Conservation (phyloP, 495 filamentous ascomycete genomes). For the Penicillium psychrofluorescens region DNA sequence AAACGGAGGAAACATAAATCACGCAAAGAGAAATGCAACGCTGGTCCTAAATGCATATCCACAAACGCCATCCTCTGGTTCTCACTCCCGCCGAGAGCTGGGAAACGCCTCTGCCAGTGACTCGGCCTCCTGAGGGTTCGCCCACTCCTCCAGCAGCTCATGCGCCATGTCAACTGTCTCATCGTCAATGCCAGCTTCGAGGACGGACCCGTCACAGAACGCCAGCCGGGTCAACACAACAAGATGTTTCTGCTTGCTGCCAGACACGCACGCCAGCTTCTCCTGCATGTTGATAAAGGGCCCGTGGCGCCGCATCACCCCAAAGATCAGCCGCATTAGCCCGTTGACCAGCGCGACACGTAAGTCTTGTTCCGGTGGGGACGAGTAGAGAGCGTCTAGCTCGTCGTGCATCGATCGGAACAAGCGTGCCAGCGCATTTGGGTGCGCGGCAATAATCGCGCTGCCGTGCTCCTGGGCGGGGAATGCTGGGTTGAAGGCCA, state of each 20-base stretch:
- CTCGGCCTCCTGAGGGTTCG: conserved; percentile 66
- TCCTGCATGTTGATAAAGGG: conserved; percentile 44
- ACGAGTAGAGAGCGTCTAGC: conserved; percentile 53
- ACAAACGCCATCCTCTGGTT: background rate
- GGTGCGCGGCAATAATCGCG: conserved; percentile 45
- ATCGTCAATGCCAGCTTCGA: conserved; percentile 61
- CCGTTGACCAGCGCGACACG: conserved; percentile 49
- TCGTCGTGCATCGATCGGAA: conserved; percentile 58
- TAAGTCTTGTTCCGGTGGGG: conserved; percentile 30
- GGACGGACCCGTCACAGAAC: conserved; percentile 53
- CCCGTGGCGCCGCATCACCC: conserved; percentile 44
- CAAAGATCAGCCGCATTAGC: conserved; percentile 53
- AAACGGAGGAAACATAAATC: too few species aligned
- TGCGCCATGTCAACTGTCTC: conserved; percentile 61
- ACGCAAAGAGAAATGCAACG: too few species aligned
- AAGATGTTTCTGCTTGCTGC: conserved; percentile 59
- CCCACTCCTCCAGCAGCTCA: conserved; percentile 53
- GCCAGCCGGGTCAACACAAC: conserved; percentile 60
- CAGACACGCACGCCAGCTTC: conserved; percentile 49
- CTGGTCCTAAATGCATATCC: background rate
- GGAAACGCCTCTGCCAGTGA: conserved; percentile 52
- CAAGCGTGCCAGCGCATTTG: conserved; percentile 48
- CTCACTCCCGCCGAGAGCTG: conserved; percentile 28
- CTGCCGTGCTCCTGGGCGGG: conserved; percentile 41
- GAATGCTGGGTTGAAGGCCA: conserved; percentile 35